Percentiles rank a stretch among this genome's conserved stretches.
Conservation (phyloP, 2,329 filamentous ascomycete species). For the Aspergillus vadensis region DNA sequence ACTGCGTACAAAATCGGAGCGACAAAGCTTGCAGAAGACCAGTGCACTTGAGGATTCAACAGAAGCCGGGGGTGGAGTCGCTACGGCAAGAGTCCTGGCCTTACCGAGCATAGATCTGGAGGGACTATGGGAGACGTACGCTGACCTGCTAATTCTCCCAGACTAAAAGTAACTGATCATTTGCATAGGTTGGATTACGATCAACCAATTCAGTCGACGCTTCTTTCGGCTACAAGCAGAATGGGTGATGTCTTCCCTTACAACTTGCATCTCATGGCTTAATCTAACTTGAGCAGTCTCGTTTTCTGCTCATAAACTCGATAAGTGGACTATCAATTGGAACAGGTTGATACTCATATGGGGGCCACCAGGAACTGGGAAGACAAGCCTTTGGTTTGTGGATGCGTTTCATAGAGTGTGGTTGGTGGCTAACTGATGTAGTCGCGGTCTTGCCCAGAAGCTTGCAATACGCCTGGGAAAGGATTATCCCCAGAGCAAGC, state of each 20-base stretch:
- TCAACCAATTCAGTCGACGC: conserved; percentile 42
- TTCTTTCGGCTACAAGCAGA: conserved; percentile 45
- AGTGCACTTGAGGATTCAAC: conserved; percentile 17
- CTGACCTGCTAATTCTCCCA: neutral
- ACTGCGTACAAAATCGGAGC: conserved; percentile 30
- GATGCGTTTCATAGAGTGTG: neutral
- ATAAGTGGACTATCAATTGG: conserved; percentile 46
- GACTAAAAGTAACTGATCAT: neutral
- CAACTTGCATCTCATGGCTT: neutral
- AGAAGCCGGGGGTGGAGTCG: conserved; percentile 27
- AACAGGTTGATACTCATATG: conserved; percentile 73
- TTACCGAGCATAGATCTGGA: conserved; percentile 45
- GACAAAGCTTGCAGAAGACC: conserved; percentile 26
- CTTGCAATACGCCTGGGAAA: conserved; percentile 51
- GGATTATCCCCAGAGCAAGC: conserved; percentile 41
- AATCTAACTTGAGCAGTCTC: conserved; percentile 23
- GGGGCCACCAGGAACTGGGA: conserved; percentile 91
- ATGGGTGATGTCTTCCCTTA: conserved; percentile 32
- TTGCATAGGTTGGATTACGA: conserved; percentile 45
- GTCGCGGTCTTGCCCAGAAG: conserved; percentile 52
- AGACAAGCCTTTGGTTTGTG: conserved; percentile 58
- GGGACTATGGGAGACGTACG: conserved; percentile 49
- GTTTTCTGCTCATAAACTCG: conserved; percentile 38
- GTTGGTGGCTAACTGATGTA: conserved; percentile 15
- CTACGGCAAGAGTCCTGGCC: conserved; percentile 35